Evolutionary conservation across 371 early-diverging fungal genomes (phyloP), one percentile per base, ranked within the genome.

Genomic region (Mortierella sp.): DNA sequence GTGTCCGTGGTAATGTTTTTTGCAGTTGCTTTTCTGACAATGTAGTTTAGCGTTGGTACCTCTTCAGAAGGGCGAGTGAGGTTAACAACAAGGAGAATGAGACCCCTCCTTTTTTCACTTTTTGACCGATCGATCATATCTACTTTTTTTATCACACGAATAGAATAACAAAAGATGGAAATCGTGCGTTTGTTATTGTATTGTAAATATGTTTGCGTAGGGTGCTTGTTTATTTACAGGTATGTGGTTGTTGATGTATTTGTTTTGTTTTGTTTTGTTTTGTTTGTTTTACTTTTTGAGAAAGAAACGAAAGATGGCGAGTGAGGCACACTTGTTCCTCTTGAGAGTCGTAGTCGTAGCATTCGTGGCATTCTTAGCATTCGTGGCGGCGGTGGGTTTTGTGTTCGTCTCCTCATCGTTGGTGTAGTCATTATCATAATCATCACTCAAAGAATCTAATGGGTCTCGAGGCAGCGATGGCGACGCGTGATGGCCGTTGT

Each of bases 281-380:
- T 13, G 26, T 2, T n/a, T 0, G 4, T n/a, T 54, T 24, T 58
- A 65, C n/a, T 76, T 76, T 52, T 65, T 75, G 24, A n/a, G 70
- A 70, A 79, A 55, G 70, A 24, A 68, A 9, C 70, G 74, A 26
- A 73, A 73, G 60, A 73, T 34, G 24, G 71, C 72, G 58, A 74
- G 42, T n/a, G 73, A 28, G 10, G 44, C 55, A 38, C 60, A 16
- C 11, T 50, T 50, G 50, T 65, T 42, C 24, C 68, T 68, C 14
- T 50, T 63, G 24, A 50, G 11, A 13, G 31, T 34, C 63, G n/a
- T 26, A 38, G 4, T 21, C 55, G 6, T 21, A 24, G 55, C 21
- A 55, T 7, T 6, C 6, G 55, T n/a, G 24, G 52, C 21, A 5
- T 13, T 21, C 8, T 11, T 52, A 5, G 42, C 42, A 38, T 38